Conservation (phyloP, 176 grass and related monocot genomes). For the Lolium perenne region DNA sequence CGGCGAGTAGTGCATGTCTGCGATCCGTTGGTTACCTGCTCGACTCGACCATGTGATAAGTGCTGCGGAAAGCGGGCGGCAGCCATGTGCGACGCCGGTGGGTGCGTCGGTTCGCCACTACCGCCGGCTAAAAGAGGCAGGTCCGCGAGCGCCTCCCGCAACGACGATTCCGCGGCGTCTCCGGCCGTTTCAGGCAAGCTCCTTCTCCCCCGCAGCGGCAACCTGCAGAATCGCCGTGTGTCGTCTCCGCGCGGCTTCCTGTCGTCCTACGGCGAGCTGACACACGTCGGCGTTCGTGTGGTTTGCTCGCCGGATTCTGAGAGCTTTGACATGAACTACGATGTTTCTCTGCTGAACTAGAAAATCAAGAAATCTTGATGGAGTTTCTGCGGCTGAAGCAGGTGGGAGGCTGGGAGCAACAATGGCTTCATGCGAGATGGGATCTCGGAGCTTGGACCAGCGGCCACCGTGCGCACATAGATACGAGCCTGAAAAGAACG, state of each 20-base stretch:
- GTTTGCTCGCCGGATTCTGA: no score
- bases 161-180: neutral
- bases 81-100: conserved; percentile 42
- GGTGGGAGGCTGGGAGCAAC: neutral
- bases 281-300: neutral
- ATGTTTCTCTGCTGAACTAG: no score
- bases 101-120: conserved; percentile 42
- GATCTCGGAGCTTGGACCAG: conserved; percentile 2
- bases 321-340: no score
- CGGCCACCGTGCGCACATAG: neutral
- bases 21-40: neutral
- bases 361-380: no score
- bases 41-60: conserved; percentile 43
- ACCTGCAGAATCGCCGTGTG: neutral
- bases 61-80: conserved; percentile 23
- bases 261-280: neutral
- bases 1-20: neutral
- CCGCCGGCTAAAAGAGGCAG: conserved; percentile 11
- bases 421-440: neutral
- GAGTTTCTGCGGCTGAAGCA: neutral
- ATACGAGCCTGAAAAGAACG: conserved; percentile 42
- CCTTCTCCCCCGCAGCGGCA: neutral
- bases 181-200: neutral
- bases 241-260: neutral
- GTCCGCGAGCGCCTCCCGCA: neutral